Base-by-base conservation (phyloP, 2,329 filamentous ascomycete genomes). In the Meredithiella fracta region DNA sequence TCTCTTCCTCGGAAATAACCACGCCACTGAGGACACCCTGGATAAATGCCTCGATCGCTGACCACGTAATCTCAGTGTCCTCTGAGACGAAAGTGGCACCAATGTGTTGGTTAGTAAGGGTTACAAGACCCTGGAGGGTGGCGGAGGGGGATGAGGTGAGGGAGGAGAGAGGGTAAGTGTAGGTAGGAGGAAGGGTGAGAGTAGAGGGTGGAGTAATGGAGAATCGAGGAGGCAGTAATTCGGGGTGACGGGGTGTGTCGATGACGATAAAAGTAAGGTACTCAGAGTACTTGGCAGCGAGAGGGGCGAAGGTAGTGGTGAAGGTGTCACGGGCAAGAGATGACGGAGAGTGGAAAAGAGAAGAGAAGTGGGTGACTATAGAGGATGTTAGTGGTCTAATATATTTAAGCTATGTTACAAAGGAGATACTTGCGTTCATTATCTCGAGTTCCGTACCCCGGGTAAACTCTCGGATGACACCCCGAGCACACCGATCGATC, bases 261-360 rank as follows among this genome's bases (percentile, higher is more conserved):
- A 75, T 69, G 1, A 71, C 74, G 3, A 73, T 69, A 58, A 77
- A 76, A 55, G 63, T 65, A 11, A 77, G 66, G 56, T 73, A 75
- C 11, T 75, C 72, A 55, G 64, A 60, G 62, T 72, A 74, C 59
- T 68, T 69, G 58, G 69, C 69, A 1, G 74, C 73, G 1, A 74
- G 61, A 3, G 68, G 65, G 15, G 65, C 63, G 51, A 76, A 65
- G 4, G 64, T 61, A 1, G 61, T 49, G 3, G 66, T 62, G 61
- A 56, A 50, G 38, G 22, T 47, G 4, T 37, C 26, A 3, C 25
- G 37, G 20, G 51, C 23, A 22, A 23, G 23, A 23, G 50, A 22
- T 15, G 31, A 53, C 1, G 51, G 55, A 9, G 51, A 23, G n/a
- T 54, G 44, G 53, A 54, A 53, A 50, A 40, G 14, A 55, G 25